Conservation (phyloP, 2,329 filamentous ascomycete genomes). For the Colletotrichum endophyticum region DNA sequence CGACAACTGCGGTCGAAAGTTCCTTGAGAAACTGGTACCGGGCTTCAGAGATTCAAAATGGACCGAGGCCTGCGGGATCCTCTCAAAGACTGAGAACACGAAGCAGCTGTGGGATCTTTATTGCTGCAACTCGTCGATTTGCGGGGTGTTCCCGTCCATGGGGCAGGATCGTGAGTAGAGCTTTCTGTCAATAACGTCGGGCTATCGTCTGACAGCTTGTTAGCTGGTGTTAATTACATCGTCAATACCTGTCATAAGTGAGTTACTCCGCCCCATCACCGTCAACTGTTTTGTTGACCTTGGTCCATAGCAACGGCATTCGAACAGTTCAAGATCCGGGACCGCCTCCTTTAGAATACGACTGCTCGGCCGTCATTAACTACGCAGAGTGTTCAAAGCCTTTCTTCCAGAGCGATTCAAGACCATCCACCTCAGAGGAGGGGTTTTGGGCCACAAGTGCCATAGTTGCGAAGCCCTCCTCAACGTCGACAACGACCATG, state of each 20-base stretch:
- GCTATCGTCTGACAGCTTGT: conserved; percentile 20
- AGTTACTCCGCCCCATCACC: conserved; percentile 22
- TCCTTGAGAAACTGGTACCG: conserved; percentile 32
- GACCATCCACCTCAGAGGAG: background rate
- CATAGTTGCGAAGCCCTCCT: background rate
- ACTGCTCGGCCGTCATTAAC: conserved; percentile 26
- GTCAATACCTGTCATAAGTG: conserved; percentile 58
- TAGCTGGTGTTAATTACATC: conserved; percentile 56
- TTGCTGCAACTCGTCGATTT: conserved; percentile 55
- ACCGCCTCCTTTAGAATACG: conserved; percentile 32
- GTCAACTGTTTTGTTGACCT: background rate
- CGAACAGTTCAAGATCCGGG: conserved; percentile 37
- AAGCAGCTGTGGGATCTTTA: conserved; percentile 46
- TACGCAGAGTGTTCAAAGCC: background rate
- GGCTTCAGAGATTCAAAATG: conserved; percentile 33
- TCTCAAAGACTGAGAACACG: conserved; percentile 29
- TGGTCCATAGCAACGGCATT: conserved; percentile 30
- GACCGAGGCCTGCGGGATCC: conserved; percentile 32
- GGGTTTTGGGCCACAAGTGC: background rate
- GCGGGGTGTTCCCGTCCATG: conserved; percentile 43
- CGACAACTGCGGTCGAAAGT: conserved; percentile 34
- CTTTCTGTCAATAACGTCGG: background rate
- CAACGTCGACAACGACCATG: background rate
- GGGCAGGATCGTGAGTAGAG: conserved; percentile 51
- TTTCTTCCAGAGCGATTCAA: background rate